Conservation (phyloP, 371 early-diverging fungal genomes). For the Mucor saturninus region DNA sequence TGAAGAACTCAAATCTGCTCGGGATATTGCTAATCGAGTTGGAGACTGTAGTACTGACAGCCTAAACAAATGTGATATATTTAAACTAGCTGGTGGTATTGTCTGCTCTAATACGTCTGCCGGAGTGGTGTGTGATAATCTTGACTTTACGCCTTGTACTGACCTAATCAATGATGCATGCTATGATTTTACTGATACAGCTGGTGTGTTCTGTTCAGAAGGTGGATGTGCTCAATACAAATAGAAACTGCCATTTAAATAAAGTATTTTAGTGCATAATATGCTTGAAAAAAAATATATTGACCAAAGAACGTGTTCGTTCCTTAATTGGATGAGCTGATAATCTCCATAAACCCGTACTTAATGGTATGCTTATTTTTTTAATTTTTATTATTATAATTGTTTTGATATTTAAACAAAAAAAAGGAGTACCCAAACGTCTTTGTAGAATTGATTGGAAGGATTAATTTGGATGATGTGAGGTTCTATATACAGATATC, state of each 20-base stretch:
- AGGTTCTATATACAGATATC: constrained; percentile 19
- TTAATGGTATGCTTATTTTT: background rate
- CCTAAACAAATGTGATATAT: background rate
- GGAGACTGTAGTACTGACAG: background rate
- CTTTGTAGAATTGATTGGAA: background rate
- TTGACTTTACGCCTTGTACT: background rate
- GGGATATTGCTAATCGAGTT: background rate
- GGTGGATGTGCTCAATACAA: background rate
- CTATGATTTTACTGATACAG: background rate
- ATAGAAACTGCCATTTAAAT: background rate
- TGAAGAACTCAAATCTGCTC: background rate
- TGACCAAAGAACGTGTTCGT: background rate
- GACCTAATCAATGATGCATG: background rate
- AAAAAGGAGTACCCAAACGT: background rate
- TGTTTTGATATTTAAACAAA: background rate
- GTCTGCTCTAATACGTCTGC: background rate
- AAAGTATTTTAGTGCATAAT: background rate
- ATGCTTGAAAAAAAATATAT: background rate
- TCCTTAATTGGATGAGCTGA: background rate
- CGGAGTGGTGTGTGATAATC: background rate
- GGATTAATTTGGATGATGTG: constrained; percentile 1
- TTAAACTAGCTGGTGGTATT: background rate
- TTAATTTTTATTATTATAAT: background rate
- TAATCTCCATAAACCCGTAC: background rate
- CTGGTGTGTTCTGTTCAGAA: background rate